These are phyloP conservation scores for Solanum stenotomum DNA, from an alignment of 257 asterid genomes.

Conservation along the genomic window DNA sequence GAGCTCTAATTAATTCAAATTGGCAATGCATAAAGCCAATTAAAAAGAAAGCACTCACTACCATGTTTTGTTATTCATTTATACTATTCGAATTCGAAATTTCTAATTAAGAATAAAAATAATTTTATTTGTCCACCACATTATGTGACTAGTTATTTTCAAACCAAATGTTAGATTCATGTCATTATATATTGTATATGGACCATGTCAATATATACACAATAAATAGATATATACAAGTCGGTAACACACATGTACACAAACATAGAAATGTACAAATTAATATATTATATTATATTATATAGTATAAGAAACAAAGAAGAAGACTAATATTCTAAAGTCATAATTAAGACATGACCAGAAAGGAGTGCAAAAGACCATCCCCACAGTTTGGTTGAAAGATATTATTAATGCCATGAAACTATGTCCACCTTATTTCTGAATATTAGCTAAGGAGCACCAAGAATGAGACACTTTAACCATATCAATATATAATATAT, in stretches of 20 bases:
- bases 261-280: background rate
- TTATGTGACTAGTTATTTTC: too few relatives aligned
- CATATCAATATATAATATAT: conserved; percentile 3
- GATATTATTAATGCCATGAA: conserved; percentile 19
- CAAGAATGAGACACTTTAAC: conserved; percentile 17
- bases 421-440: conserved; percentile 12
- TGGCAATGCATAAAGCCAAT: background rate
- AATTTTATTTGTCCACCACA: too few relatives aligned
- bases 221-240: background rate
- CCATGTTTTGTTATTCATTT: too few relatives aligned
- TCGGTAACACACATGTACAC: background rate
- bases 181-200: background rate
- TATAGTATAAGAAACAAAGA: background rate
- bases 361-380: background rate
- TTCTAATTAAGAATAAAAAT: too few relatives aligned
- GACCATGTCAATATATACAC: background rate
- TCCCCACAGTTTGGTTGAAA: background rate
- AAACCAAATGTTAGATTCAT: background rate
- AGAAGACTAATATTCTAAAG: conserved; percentile 12
- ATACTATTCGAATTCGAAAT: too few relatives aligned
- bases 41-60: too few relatives aligned
- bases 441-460: background rate
- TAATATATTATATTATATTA: background rate
- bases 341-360: conserved; percentile 25
- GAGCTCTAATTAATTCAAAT: background rate